Evolutionary conservation across 306 rosid genomes (phyloP), one percentile per base, ranked within the genome.

Genomic region (Fagus sylvatica): DNA sequence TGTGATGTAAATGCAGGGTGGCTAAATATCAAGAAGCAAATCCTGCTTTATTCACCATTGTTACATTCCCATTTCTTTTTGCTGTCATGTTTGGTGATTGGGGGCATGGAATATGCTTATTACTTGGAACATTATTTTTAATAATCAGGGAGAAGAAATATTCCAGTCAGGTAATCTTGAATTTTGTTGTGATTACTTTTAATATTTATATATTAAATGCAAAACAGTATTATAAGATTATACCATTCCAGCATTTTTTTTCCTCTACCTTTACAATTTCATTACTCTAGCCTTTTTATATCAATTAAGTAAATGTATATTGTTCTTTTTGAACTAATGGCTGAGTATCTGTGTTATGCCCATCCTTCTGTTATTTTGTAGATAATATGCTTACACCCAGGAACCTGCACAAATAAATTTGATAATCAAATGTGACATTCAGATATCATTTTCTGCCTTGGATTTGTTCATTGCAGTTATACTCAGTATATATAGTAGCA

Each of bases 11-110:
- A 84, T 80, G 78, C 96, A 95, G 98, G 88, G 96, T 95, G 82
- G 98, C 98, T 48, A 95, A 82, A 86, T 95, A 95, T 87, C 98
- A 89, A 88, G 98, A 95, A 86, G 97, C 98, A 53, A 95, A 95
- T 87, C 98, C 98, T 74, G 85, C 93, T 79, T 93, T 95, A 83
- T 95, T 78, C 77, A 89, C 98, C 28, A 87, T 95, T 1, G 81
- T 91, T 78, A 92, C 98, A 49, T 95, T 95, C 78, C 98, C 98
- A 54, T 95, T 95, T 91, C 98, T 94, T 62, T 95, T 95, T 85
- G 98, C 98, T 37, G 98, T 95, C 56, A 95, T 95, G 98, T 95
- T 95, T 87, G 98, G 98, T 76, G 98, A 95, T 83, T 95, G 98
- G 98, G 98, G 98, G 71, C 98, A 95, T 83, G 98, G 98, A 83